phyloP scores from a whole-genome alignment of 2,329 filamentous ascomycete genomes.

The Penicillium brevicompactum region DNA sequence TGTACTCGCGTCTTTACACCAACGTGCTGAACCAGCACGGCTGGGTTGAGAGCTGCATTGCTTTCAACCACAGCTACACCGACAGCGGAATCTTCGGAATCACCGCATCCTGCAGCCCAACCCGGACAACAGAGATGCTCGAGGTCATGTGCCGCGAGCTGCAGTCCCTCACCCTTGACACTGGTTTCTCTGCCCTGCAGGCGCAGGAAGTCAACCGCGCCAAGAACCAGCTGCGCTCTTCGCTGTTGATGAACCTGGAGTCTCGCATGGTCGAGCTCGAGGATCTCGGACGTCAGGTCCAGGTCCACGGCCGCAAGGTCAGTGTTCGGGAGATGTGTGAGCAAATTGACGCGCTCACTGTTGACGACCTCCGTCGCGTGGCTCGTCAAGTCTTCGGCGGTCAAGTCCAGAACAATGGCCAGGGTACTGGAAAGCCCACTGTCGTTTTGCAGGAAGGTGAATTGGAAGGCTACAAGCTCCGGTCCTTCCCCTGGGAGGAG shows the following conservation, averaged over 20 bases:
- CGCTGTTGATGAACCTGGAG: conserved; percentile 95
- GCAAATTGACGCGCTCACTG: conserved; percentile 79
- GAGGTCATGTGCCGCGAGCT: conserved; percentile 95
- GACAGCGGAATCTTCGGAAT: conserved; percentile 96
- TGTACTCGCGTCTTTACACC: conserved; percentile 97
- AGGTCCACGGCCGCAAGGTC: conserved; percentile 92
- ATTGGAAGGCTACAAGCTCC: conserved; percentile 67
- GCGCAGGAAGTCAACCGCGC: conserved; percentile 81
- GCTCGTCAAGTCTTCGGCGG: conserved; percentile 78
- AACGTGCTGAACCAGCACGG: conserved; percentile 97
- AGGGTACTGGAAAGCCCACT: conserved; percentile 84
- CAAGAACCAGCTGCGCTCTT: conserved; percentile 93
- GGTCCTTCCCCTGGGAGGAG: conserved; percentile 78
- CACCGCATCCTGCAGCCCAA: conserved; percentile 79
- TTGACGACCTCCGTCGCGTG: conserved; percentile 78
- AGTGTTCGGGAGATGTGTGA: conserved; percentile 91
- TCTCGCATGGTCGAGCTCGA: conserved; percentile 96
- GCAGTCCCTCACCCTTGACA: conserved; percentile 72
- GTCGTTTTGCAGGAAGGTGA: conserved; percentile 93
- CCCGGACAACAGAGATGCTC: conserved; percentile 78
- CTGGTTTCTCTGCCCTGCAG: conserved; percentile 72
- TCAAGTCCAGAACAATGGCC: conserved; percentile 70
- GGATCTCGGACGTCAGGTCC: conserved; percentile 90
- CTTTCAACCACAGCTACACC: conserved; percentile 97
- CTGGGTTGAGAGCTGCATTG: conserved; percentile 94